A percentile compares a stretch with the other conserved stretches of the same genome.
phyloP scores from a whole-genome alignment of 148 eudicot species.

The Chenopodium formosanum region DNA sequence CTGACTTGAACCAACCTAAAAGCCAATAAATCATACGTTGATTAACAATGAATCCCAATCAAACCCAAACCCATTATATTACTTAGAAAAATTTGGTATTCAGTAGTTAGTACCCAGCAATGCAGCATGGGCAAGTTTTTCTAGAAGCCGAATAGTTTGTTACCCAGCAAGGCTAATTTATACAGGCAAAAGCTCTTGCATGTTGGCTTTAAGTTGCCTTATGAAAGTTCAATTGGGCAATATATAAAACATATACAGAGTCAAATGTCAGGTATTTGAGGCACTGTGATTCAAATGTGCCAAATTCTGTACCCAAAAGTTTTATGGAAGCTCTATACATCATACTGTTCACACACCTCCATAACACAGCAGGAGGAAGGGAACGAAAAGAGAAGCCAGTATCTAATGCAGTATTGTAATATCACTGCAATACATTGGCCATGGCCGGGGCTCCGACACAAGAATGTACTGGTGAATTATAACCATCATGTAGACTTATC shows the following conservation, averaged over 20 bases:
- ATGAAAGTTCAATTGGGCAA: not conserved
- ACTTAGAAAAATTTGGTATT: not conserved
- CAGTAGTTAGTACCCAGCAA: no score
- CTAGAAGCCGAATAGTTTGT: no score
- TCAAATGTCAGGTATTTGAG: not conserved
- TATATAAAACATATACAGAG: not conserved
- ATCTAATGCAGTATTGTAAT: not conserved
- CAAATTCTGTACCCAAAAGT: not conserved
- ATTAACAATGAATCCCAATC: not conserved
- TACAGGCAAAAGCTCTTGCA: not conserved
- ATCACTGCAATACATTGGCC: not conserved
- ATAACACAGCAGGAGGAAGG: not conserved
- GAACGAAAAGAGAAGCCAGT: constrained; percentile 7
- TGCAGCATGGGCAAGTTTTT: no score
- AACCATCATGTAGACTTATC: constrained; percentile 1
- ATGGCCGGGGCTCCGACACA: not conserved
- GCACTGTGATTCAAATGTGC: constrained; percentile 1
- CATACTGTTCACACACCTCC: constrained; percentile 12
- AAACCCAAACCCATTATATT: not conserved
- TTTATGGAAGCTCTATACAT: constrained; percentile 22
- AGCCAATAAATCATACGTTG: not conserved
- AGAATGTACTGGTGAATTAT: not conserved
- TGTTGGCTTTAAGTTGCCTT: not conserved
- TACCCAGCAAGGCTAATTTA: no score
- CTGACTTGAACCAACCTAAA: no score